These are phyloP conservation scores for Alternaria metachromatica DNA, from an alignment of 2,329 filamentous ascomycete genomes.

Conservation along the genomic window DNA sequence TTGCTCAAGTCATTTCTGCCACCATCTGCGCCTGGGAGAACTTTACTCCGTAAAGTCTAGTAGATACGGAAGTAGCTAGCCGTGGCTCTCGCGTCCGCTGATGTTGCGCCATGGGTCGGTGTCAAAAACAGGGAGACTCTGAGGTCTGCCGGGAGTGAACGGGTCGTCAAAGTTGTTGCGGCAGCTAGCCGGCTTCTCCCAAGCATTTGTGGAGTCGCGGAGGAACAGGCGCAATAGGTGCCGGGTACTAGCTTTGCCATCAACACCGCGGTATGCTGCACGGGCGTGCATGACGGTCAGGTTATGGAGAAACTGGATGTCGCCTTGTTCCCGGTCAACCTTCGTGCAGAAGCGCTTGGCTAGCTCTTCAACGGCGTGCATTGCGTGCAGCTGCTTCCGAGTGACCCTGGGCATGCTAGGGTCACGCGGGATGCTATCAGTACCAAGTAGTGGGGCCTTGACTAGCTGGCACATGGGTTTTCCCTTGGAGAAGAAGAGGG, in stretches of 20 bases:
- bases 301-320: slow-evolving; percentile 49
- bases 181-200: slow-evolving; percentile 41
- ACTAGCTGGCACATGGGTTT: slow-evolving; percentile 48
- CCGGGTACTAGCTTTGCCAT: slow-evolving; percentile 34
- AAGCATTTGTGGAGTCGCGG: slow-evolving; percentile 41
- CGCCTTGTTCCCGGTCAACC: slow-evolving; percentile 44
- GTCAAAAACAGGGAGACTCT: slow-evolving; percentile 44
- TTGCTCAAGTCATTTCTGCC: background rate
- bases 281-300: slow-evolving; percentile 48
- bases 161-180: slow-evolving; percentile 42
- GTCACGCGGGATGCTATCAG: slow-evolving; percentile 39
- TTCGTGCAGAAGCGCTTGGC: slow-evolving; percentile 38
- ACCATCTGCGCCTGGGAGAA: background rate
- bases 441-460: slow-evolving; percentile 47
- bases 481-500: slow-evolving; percentile 44
- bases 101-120: slow-evolving; percentile 47
- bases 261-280: slow-evolving; percentile 37
- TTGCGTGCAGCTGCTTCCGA: slow-evolving; percentile 36
- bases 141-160: slow-evolving; percentile 36
- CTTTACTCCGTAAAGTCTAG: background rate
- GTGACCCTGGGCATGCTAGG: slow-evolving; percentile 40
- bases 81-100: slow-evolving; percentile 49
- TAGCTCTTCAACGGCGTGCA: slow-evolving; percentile 37
- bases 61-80: slow-evolving; percentile 22
- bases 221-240: slow-evolving; percentile 50